Conservation (phyloP, 2,329 filamentous ascomycete species). For the Fusarium setosum region DNA sequence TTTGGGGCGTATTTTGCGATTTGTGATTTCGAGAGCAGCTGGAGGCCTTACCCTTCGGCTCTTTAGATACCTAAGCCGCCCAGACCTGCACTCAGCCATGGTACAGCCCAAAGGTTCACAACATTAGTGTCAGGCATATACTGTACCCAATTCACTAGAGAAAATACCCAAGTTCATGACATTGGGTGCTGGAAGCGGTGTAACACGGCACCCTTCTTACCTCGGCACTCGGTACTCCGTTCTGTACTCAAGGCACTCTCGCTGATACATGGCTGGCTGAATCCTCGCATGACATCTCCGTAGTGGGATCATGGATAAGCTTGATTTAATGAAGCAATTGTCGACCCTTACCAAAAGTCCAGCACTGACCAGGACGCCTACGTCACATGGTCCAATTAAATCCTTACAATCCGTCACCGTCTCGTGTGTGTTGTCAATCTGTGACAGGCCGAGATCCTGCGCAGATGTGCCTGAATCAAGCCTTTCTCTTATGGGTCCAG, state of each 20-base stretch:
- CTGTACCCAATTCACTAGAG: background rate
- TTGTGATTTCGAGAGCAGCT: background rate
- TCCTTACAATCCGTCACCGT: slow-evolving; percentile 6
- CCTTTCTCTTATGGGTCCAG: background rate
- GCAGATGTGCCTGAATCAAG: slow-evolving; percentile 13
- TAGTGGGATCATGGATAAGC: slow-evolving; percentile 4
- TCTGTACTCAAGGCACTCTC: background rate
- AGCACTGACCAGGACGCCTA: slow-evolving; percentile 14
- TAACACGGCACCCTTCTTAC: background rate
- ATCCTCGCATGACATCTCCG: background rate
- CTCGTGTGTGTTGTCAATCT: slow-evolving; percentile 20
- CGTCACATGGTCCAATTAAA: slow-evolving; percentile 4
- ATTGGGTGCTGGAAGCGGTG: background rate
- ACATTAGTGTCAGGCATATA: background rate
- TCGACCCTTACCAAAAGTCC: background rate
- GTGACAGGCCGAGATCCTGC: slow-evolving; percentile 22
- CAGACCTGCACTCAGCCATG: background rate
- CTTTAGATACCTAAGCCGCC: background rate
- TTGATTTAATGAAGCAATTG: slow-evolving; percentile 1
- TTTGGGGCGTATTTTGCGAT: background rate
- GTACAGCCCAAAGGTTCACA: background rate
- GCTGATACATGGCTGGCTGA: background rate
- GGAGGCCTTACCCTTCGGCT: background rate
- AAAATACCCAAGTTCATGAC: background rate
- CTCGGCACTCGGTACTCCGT: background rate